A percentile compares a stretch with the other conserved stretches of the same genome.
Conservation (phyloP, 192 early-diverging fungal genomes). For the Globomyces pollinis-pini region DNA sequence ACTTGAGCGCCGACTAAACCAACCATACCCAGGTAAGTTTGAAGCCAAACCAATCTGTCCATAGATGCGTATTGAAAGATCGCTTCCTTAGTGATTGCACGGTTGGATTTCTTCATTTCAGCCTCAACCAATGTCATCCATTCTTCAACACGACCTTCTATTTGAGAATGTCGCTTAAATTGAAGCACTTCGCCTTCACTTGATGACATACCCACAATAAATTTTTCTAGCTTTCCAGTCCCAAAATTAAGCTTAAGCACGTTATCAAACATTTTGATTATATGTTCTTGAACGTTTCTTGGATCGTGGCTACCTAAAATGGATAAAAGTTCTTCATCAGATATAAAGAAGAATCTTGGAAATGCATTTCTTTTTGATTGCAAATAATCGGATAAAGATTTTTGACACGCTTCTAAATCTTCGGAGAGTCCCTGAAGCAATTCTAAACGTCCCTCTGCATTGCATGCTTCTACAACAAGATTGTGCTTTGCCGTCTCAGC, state of each 20-base stretch:
- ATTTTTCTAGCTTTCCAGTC: conserved; percentile 53
- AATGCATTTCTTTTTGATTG: conserved; percentile 55
- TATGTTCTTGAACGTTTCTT: conserved; percentile 56
- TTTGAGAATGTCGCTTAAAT: conserved; percentile 33
- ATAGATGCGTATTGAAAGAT: conserved; percentile 51
- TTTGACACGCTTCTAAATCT: conserved; percentile 52
- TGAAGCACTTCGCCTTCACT: conserved; percentile 48
- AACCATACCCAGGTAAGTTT: conserved; percentile 51
- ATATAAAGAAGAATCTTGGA: conserved; percentile 56
- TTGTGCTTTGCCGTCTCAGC: conserved; percentile 46
- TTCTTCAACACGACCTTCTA: conserved; percentile 52
- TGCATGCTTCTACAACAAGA: conserved; percentile 48
- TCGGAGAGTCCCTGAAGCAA: conserved; percentile 43
- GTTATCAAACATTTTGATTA: conserved; percentile 62
- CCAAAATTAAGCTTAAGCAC: conserved; percentile 55
- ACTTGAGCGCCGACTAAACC: conserved; percentile 52
- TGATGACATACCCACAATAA: conserved; percentile 49
- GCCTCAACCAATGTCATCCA: conserved; percentile 53
- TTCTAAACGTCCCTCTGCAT: conserved; percentile 39
- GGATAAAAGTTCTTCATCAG: conserved; percentile 56
- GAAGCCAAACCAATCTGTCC: conserved; percentile 48
- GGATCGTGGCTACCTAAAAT: conserved; percentile 53
- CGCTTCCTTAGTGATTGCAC: conserved; percentile 55
- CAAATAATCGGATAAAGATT: conserved; percentile 52
- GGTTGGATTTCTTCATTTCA: conserved; percentile 55